These are phyloP conservation scores for Tylopilus plumbeoviolaceoides DNA, from an alignment of 768 basidiomycete genomes.

Conservation along the genomic window DNA sequence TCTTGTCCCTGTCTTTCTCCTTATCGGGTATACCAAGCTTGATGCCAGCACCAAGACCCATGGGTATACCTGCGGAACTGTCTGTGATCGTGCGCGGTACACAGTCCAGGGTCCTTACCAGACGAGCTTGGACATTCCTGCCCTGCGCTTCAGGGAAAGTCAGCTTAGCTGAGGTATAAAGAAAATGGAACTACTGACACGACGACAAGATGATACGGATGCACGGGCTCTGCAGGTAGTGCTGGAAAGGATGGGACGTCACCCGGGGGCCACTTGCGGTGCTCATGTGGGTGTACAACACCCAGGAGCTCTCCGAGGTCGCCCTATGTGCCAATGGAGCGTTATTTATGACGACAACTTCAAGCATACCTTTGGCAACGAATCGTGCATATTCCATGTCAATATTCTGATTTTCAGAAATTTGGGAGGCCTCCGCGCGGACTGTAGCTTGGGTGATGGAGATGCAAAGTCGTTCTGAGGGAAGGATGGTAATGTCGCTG, in stretches of 20 bases:
- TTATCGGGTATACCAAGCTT: constrained; percentile 57
- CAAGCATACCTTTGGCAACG: constrained; percentile 59
- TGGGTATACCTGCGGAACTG: constrained; percentile 55
- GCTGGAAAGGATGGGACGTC: constrained; percentile 37
- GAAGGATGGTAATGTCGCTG: constrained; percentile 16
- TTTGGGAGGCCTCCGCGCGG: constrained; percentile 29
- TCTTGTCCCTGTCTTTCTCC: constrained; percentile 33
- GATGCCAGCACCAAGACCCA: constrained; percentile 75
- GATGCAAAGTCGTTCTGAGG: constrained; percentile 21
- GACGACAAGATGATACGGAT: constrained; percentile 77
- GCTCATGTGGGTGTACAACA: constrained; percentile 39
- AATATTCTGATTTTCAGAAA: constrained; percentile 65
- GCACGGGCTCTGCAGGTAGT: constrained; percentile 47
- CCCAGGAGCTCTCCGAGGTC: constrained; percentile 71
- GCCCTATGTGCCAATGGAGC: constrained; percentile 43
- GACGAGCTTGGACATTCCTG: constrained; percentile 82
- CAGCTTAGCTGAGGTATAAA: constrained; percentile 3
- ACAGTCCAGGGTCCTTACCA: constrained; percentile 36
- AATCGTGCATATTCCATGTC: constrained; percentile 88
- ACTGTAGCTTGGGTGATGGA: constrained; percentile 21
- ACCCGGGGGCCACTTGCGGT: constrained; percentile 30
- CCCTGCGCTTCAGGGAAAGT: constrained; percentile 47
- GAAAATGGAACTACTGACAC: constrained; percentile 45
- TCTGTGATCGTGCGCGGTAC: constrained; percentile 1
- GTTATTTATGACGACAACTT: neutral